phyloP scores from a whole-genome alignment of 2,329 filamentous ascomycete species.

The Monilinia fructicola region DNA sequence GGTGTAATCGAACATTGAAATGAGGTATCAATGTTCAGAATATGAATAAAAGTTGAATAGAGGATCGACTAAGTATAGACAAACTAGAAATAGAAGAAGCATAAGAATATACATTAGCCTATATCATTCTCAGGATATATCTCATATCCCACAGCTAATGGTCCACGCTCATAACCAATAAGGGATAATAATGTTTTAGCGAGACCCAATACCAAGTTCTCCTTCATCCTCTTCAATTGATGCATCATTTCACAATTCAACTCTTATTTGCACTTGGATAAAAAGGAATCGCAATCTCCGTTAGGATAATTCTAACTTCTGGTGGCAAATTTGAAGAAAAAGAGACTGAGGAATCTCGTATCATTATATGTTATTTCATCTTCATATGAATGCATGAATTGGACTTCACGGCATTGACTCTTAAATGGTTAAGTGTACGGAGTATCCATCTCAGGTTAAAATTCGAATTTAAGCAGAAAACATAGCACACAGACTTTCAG shows the following conservation, averaged over 20 bases:
- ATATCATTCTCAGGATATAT: constrained; percentile 7
- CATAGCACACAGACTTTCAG: neutral
- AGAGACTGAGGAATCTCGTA: constrained; percentile 1
- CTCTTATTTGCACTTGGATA: neutral
- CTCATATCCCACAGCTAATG: neutral
- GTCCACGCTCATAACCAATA: neutral
- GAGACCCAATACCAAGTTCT: neutral
- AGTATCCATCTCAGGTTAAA: neutral
- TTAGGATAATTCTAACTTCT: neutral
- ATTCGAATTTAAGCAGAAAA: constrained; percentile 10
- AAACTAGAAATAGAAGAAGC: constrained; percentile 1
- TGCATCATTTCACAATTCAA: constrained; percentile 8
- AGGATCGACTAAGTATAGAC: neutral
- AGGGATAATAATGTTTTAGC: constrained; percentile 6
- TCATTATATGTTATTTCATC: constrained; percentile 17
- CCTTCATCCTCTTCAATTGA: neutral
- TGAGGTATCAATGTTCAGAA: neutral
- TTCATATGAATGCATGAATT: constrained; percentile 16
- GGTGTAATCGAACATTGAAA: neutral
- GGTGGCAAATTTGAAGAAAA: constrained; percentile 6
- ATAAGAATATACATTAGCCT: constrained; percentile 8
- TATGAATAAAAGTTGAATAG: constrained; percentile 2
- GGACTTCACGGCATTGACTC: constrained; percentile 3
- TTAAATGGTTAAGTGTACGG: no score
- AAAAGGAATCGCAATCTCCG: constrained; percentile 15